phyloP scores from a whole-genome alignment of 192 early-diverging fungal species.

The Umbelopsis sp. region DNA sequence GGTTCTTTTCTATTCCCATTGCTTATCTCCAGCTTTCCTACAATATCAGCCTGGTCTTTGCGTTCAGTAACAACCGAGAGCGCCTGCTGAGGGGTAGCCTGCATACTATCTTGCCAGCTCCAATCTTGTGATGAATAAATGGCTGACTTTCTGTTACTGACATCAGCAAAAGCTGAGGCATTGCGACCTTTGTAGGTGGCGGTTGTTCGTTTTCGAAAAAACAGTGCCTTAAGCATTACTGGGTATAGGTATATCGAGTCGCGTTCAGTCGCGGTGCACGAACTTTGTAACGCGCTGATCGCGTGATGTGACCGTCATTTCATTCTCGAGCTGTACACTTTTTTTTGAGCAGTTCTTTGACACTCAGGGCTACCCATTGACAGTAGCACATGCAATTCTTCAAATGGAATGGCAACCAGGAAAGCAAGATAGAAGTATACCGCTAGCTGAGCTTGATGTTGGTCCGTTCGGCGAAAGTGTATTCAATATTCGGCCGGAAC shows the following conservation, averaged over 20 bases:
- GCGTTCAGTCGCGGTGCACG: neutral
- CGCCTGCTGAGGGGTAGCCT: no score
- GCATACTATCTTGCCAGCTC: no score
- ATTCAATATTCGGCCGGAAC: conserved; percentile 4
- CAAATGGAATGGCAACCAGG: neutral
- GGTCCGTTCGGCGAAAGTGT: neutral
- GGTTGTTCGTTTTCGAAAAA: neutral
- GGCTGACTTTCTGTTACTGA: neutral
- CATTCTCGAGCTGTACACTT: neutral
- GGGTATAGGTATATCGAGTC: neutral
- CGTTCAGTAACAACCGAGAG: no score
- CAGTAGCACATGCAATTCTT: neutral
- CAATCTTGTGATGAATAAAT: no score
- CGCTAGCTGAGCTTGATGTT: neutral
- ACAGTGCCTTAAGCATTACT: conserved; percentile 4
- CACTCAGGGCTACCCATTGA: neutral
- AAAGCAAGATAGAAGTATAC: neutral
- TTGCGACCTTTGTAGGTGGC: neutral
- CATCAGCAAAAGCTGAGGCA: neutral
- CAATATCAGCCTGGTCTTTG: no score
- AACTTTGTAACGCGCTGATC: neutral
- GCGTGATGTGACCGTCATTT: conserved; percentile 10
- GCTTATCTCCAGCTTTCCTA: no score
- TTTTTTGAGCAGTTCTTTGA: neutral
- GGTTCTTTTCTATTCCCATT: no score